These are phyloP conservation scores for Suhomyces bribrorum DNA, from an alignment of 1,139 yeast species.

Conservation along the genomic window DNA sequence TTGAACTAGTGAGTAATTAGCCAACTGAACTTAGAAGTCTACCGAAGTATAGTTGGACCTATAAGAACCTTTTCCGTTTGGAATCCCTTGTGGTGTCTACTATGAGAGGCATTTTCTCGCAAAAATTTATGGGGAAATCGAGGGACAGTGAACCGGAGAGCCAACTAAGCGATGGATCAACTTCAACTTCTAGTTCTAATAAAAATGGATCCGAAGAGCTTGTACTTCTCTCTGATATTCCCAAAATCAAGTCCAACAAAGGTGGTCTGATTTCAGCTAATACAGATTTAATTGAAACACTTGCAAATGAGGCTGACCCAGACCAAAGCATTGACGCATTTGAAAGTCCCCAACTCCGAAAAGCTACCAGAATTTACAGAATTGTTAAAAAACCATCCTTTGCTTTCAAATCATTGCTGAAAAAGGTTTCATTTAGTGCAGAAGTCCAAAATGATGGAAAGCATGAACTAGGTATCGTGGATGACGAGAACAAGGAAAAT, in stretches of 20 bases:
- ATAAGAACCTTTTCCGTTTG: too few species aligned
- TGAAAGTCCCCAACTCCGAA: conserved; percentile 11
- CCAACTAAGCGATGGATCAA: conserved; percentile 3
- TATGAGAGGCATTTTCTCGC: background rate
- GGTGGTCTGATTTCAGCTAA: conserved; percentile 7
- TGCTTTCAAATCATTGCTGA: conserved; percentile 1
- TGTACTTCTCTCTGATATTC: conserved; percentile 8
- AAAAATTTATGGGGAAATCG: background rate
- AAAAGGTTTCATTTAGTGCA: conserved; percentile 13
- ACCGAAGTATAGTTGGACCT: too few species aligned
- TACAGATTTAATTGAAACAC: conserved; percentile 7
- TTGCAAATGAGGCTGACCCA: conserved; percentile 7
- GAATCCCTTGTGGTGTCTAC: too few species aligned
- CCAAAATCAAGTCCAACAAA: conserved; percentile 10
- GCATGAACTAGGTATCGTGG: too few species aligned
- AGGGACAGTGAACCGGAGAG: background rate
- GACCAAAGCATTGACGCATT: conserved; percentile 17
- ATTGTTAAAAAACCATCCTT: conserved; percentile 6
- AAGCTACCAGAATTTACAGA: conserved; percentile 11
- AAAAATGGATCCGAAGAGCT: conserved; percentile 5
- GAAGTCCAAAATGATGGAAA: conserved; percentile 2
- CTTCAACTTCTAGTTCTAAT: conserved; percentile 3
- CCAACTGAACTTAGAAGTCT: too few species aligned
- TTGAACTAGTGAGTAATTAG: too few species aligned
- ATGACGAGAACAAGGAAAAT: background rate